phyloP scores from a whole-genome alignment of 805 yeast species.

The Metschnikowia reukaufii region DNA sequence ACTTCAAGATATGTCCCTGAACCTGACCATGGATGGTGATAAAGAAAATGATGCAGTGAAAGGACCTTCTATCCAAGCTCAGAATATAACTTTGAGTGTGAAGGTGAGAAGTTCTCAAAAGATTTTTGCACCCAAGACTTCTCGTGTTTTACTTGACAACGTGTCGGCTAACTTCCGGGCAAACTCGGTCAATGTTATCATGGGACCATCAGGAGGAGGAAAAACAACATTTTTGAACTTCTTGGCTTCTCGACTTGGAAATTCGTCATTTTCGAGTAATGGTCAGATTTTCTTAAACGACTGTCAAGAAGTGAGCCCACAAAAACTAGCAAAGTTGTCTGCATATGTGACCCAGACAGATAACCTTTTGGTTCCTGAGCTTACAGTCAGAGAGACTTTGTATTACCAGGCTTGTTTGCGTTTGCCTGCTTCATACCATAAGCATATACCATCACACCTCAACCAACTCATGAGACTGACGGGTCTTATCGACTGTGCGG shows the following conservation, averaged over 20 bases:
- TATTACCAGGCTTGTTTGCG: slow-evolving; percentile 70
- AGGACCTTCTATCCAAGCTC: slow-evolving; percentile 16
- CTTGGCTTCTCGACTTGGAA: slow-evolving; percentile 55
- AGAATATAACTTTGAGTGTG: slow-evolving; percentile 16
- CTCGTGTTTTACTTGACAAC: slow-evolving; percentile 31
- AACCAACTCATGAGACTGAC: slow-evolving; percentile 59
- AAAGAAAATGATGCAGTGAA: slow-evolving; percentile 3
- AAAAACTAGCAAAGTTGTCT: slow-evolving; percentile 39
- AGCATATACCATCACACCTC: slow-evolving; percentile 48
- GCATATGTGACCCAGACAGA: slow-evolving; percentile 86
- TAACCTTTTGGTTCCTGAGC: slow-evolving; percentile 62
- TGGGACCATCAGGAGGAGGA: slow-evolving; percentile 85
- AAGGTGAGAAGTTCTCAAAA: slow-evolving; percentile 15
- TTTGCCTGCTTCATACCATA: slow-evolving; percentile 43
- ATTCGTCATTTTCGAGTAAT: slow-evolving; percentile 21
- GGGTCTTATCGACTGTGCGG: slow-evolving; percentile 75
- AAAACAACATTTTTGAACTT: slow-evolving; percentile 66
- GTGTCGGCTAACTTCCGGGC: slow-evolving; percentile 54
- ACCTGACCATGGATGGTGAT: slow-evolving; percentile 8
- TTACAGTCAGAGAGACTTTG: slow-evolving; percentile 79
- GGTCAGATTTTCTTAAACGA: slow-evolving; percentile 32
- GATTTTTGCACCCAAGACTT: slow-evolving; percentile 7
- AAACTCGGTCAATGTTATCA: slow-evolving; percentile 63
- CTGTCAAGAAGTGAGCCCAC: slow-evolving; percentile 24
- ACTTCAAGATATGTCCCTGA: background rate